Percentiles rank a stretch among this genome's conserved stretches.
phyloP scores from a whole-genome alignment of 495 filamentous ascomycete species.

The Cetradonia linearis region DNA sequence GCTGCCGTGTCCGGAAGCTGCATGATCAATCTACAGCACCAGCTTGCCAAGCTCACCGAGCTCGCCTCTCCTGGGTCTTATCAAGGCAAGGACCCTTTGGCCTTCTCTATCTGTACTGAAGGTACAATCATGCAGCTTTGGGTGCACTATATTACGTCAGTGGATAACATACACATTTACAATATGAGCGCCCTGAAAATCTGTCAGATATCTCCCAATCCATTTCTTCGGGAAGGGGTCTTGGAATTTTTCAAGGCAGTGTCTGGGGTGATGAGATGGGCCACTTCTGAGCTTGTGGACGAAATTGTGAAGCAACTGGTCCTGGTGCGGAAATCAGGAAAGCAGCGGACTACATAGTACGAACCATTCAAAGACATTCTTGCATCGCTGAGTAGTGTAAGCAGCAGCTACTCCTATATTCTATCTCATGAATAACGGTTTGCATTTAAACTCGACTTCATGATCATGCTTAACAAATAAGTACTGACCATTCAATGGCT shows the following conservation, averaged over 20 bases:
- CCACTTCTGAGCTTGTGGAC: neutral
- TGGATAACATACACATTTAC: neutral
- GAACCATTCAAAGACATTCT: too few relatives aligned
- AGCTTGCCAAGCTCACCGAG: conserved; percentile 21
- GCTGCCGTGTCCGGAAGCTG: conserved; percentile 27
- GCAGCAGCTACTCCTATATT: too few relatives aligned
- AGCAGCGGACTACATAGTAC: neutral
- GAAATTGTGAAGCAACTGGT: neutral
- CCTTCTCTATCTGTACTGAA: conserved; percentile 27
- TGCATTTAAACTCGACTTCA: too few relatives aligned
- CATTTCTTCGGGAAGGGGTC: neutral
- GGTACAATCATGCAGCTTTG: conserved; percentile 25
- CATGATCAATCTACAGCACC: conserved; percentile 24
- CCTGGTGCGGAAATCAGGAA: neutral
- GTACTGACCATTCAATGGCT: too few relatives aligned
- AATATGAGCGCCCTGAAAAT: neutral
- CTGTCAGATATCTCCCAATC: too few relatives aligned
- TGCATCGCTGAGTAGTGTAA: too few relatives aligned
- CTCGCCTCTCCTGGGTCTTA: conserved; percentile 2
- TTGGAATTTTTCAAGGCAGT: neutral
- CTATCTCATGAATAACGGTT: too few relatives aligned
- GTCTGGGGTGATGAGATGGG: neutral
- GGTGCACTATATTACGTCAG: conserved; percentile 13
- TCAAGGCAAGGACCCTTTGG: conserved; percentile 18
- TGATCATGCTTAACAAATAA: too few relatives aligned